Evolutionary conservation across 805 yeast species (phyloP).

Genomic region (Kuraishia hungarica): DNA sequence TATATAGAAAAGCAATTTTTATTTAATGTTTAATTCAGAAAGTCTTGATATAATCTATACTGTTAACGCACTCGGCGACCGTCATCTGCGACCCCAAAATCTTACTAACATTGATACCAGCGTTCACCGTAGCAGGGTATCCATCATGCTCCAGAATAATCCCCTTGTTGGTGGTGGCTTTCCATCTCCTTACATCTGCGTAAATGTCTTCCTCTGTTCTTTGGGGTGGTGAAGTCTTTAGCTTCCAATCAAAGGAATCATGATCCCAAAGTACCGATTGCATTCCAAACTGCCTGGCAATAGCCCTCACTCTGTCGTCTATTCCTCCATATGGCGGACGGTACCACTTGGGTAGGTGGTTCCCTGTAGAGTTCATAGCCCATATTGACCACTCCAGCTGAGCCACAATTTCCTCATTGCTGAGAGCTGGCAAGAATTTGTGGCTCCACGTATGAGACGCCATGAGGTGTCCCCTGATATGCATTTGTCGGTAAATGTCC

Average conservation of each 20-base stretch:
- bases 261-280: slow-evolving; percentile 86
- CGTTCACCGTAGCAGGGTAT: slow-evolving; percentile 52
- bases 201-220: slow-evolving; percentile 46
- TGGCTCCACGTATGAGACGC: slow-evolving; percentile 95
- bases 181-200: slow-evolving; percentile 49
- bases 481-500: slow-evolving; percentile 51
- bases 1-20: background rate
- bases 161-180: slow-evolving; percentile 32
- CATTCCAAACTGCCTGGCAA: slow-evolving; percentile 78
- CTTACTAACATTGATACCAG: slow-evolving; percentile 50
- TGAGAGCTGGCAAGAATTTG: slow-evolving; percentile 66
- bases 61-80: slow-evolving; percentile 70
- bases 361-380: slow-evolving; percentile 95
- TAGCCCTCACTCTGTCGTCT: slow-evolving; percentile 77
- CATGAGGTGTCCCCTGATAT: slow-evolving; percentile 61
- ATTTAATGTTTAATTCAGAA: slow-evolving; percentile 6
- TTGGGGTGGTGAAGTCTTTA: slow-evolving; percentile 35
- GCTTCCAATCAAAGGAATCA: slow-evolving; percentile 88
- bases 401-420: slow-evolving; percentile 78
- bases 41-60: slow-evolving; percentile 47
- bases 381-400: slow-evolving; percentile 93
- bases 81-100: slow-evolving; percentile 61
- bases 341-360: slow-evolving; percentile 84
- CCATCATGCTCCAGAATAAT: slow-evolving; percentile 86
- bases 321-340: slow-evolving; percentile 96